Evolutionary conservation across 306 rosid species (phyloP), one percentile per base, ranked within the genome.

Genomic region (Vigna mungo): DNA sequence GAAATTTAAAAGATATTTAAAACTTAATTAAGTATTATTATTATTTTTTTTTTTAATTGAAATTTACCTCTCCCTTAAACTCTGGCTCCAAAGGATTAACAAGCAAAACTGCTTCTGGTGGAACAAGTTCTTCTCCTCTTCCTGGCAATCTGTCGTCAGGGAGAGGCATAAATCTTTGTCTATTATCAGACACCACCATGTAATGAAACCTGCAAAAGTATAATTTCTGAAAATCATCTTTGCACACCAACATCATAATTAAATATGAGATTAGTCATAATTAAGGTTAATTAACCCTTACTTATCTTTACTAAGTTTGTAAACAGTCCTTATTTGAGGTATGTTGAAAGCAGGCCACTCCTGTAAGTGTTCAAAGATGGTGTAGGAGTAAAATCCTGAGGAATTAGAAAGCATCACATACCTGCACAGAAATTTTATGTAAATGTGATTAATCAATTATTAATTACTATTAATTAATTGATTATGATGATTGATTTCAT

Each of bases 341-440:
- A 92, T 80, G 80, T 92, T 87, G 72, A 90, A 92, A 71, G 88
- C 85, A 9, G 97, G 93, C 96, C 97, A 90, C 46, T 84, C 96
- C 81, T 82, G 64, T 61, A 88, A 55, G 85, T 89, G 94, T 70
- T 92, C 92, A 55, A 85, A 90, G 41, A 87, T 90, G 72, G 84
- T 93, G 54, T 92, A 92, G 0, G 93, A 86, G 79, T 92, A 90
- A 82, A 92, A 90, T 23, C 97, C 97, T 4, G 97, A 78, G 48
- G 92, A 88, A 86, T 84, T 83, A 9, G 91, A 83, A 55, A 92
- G 92, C 91, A 92, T 77, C 76, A 86, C 83, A 74, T 88, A 92
- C 85, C 97, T 92, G 80, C 64, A 79, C 39, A 76, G 2, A 56
- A n/a, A 13, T 52, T 52, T 56, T 6, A 9, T 71, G 41, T 1